Conservation (phyloP, 768 basidiomycete genomes). For the Hysterangium stoloniferum region DNA sequence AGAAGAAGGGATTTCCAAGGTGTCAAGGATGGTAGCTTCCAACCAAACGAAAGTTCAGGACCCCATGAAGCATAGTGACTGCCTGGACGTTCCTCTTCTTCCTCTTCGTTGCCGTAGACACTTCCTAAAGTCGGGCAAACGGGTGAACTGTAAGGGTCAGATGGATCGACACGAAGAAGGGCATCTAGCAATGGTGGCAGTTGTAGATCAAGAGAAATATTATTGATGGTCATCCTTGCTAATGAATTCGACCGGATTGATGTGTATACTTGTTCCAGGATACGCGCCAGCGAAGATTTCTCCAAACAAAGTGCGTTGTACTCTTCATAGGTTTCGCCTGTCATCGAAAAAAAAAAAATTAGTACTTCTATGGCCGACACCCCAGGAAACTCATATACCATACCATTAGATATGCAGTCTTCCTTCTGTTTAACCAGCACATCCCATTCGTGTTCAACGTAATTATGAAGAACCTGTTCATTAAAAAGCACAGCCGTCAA, state of each 20-base stretch:
- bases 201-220: constrained; percentile 77
- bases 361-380: too few species aligned
- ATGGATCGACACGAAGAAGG: constrained; percentile 47
- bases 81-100: constrained; percentile 47
- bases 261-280: constrained; percentile 76
- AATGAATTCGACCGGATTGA: constrained; percentile 69
- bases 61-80: constrained; percentile 47
- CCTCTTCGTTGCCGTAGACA: constrained; percentile 3
- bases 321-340: constrained; percentile 53
- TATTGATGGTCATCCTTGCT: constrained; percentile 70
- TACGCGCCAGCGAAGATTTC: constrained; percentile 61
- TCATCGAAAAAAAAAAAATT: neutral
- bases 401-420: constrained; percentile 57
- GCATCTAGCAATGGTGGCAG: constrained; percentile 75
- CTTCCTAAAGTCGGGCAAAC: neutral
- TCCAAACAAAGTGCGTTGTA: constrained; percentile 53
- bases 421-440: constrained; percentile 64
- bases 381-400: neutral
- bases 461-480: constrained; percentile 81
- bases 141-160: neutral
- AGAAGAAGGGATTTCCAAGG: constrained; percentile 92
- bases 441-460: constrained; percentile 78
- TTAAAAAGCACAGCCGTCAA: constrained; percentile 88
- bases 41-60: constrained; percentile 58
- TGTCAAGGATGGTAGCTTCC: constrained; percentile 62